A percentile compares a stretch with the other conserved stretches of the same genome.
These are phyloP conservation scores for Diplotaxis tenuifolia DNA, from an alignment of 345 rosid species.

Conservation along the genomic window DNA sequence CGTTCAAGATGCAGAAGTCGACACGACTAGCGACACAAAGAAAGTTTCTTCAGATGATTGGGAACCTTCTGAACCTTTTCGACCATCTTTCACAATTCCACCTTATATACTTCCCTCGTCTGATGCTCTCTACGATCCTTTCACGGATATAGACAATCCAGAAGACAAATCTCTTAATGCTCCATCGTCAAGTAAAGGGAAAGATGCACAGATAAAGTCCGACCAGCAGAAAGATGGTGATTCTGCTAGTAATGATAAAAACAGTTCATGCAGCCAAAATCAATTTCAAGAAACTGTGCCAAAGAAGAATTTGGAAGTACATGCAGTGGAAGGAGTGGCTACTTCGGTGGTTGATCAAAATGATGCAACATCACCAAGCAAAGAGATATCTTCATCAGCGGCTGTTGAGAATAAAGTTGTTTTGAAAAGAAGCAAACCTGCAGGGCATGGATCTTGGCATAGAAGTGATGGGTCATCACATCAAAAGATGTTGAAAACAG, in stretches of 20 bases:
- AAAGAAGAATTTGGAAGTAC: conserved; percentile 35
- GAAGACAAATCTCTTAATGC: conserved; percentile 41
- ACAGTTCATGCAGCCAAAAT: conserved; percentile 44
- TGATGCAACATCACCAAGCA: conserved; percentile 38
- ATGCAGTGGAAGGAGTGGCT: conserved; percentile 46
- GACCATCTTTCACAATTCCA: conserved; percentile 58
- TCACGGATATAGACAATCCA: conserved; percentile 48
- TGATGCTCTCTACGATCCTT: conserved; percentile 59
- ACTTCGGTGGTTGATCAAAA: conserved; percentile 50
- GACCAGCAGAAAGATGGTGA: conserved; percentile 41
- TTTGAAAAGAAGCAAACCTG: conserved; percentile 38
- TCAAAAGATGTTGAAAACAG: conserved; percentile 42
- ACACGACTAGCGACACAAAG: conserved; percentile 39
- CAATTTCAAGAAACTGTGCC: conserved; percentile 40
- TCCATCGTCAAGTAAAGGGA: conserved; percentile 40
- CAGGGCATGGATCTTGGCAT: conserved; percentile 39
- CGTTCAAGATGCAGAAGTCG: conserved; percentile 38
- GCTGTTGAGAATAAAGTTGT: conserved; percentile 41
- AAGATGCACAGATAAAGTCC: conserved; percentile 31
- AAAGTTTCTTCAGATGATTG: conserved; percentile 62
- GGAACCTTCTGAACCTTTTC: conserved; percentile 90
- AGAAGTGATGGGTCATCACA: conserved; percentile 44
- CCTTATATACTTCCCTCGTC: conserved; percentile 48
- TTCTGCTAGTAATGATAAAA: conserved; percentile 48
- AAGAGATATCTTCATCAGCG: conserved; percentile 47